Percentiles rank a stretch among this genome's conserved stretches.
Conservation (phyloP, 75 land plant genomes). For the Adiantum capillusveneris region DNA sequence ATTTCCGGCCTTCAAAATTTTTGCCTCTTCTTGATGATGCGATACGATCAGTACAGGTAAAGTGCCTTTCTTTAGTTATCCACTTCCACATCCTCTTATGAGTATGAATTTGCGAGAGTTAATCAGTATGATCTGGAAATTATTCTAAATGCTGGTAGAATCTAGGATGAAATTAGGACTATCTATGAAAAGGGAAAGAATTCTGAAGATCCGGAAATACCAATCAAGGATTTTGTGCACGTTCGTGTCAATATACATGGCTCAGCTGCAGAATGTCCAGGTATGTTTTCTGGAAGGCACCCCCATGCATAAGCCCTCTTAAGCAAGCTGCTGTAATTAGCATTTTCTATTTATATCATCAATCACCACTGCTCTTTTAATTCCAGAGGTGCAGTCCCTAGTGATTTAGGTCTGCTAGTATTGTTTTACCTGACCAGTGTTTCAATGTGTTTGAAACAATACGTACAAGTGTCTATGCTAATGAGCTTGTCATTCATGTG, state of each 20-base stretch:
- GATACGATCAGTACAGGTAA: slow-evolving; percentile 61
- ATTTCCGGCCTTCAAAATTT: slow-evolving; percentile 47
- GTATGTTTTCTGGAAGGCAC: slow-evolving; percentile 16
- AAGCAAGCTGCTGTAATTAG: no score
- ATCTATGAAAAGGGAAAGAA: slow-evolving; percentile 1
- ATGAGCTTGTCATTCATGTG: not conserved
- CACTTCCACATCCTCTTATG: not conserved
- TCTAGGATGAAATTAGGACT: not conserved
- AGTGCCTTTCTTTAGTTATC: not conserved
- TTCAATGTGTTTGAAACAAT: no score
- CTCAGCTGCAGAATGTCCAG: slow-evolving; percentile 74
- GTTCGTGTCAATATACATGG: slow-evolving; percentile 67
- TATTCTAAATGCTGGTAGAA: no score
- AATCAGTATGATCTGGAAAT: no score
- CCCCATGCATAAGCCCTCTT: no score
- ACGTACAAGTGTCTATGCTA: not conserved
- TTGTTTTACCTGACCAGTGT: no score
- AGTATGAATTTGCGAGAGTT: no score
- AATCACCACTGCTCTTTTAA: no score
- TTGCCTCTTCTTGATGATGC: slow-evolving; percentile 58
- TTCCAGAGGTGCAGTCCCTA: no score
- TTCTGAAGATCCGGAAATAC: slow-evolving; percentile 6
- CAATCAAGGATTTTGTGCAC: slow-evolving; percentile 60
- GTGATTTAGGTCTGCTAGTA: no score
- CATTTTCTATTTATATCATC: no score